Base-by-base conservation (phyloP, 2,329 filamentous ascomycete genomes). In the Elsinoe batatas region DNA sequence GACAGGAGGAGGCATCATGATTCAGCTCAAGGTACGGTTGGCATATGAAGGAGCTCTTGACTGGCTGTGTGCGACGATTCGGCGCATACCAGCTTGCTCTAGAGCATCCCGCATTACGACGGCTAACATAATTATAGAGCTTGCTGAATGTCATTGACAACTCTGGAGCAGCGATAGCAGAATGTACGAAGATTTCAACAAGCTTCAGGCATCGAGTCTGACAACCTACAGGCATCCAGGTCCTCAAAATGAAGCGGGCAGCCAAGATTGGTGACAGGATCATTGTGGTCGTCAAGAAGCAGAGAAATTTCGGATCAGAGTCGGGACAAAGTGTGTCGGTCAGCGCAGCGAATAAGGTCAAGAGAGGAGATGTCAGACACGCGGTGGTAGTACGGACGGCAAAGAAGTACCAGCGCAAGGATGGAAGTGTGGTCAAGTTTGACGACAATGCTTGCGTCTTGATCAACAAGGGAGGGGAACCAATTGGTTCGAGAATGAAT, bases 71-170 rank as follows among this genome's bases (percentile, higher is more conserved):
- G 49, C 7, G 11, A 18, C 49, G 5, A 26, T 10, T 26, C 20
- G 36, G 47, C 36, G 49, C 49, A 30, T 44, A 44, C 40, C 30
- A 36, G 3, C 30, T 40, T 40, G 20, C 26, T n/a, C n/a, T 33
- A 12, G 10, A 22, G 11, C 12, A 12, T 11, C 18, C 20, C 26
- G 8, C 26, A 26, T 15, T 30, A 30, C 18, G 20, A 17, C 5
- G n/a, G 35, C 38, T 53, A 35, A 49, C 37, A 37, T 4, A n/a
- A 8, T 20, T 43, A 33, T 64, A 96, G 93, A 87, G 91, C 70
- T 89, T 98, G 82, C 82, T 98, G 66, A 96, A 93, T 76, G 97
- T 93, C 84, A 97, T 98, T 82, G 93, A 98, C 85, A 98, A 96
- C 79, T 97, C 93, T 62, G 93, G 93, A 70, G 93, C 93, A 64